Evolutionary conservation across 495 filamentous ascomycete genomes (phyloP), one percentile per base, ranked within the genome.

Genomic region (Aspergillus bridgeri): DNA sequence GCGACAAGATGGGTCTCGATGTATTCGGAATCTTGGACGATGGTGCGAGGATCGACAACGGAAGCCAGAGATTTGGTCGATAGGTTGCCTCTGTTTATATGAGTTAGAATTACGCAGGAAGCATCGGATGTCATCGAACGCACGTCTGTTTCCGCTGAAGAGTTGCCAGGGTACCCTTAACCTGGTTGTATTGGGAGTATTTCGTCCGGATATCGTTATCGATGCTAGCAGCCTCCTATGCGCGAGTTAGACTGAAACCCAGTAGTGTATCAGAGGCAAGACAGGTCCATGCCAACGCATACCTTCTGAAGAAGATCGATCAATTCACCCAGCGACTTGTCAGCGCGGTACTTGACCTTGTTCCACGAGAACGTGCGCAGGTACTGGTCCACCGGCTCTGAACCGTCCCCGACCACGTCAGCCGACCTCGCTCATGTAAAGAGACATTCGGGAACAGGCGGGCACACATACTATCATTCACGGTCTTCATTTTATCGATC

Each of bases 161-260:
- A 8, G 86, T 74, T 6, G 86, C 83, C 46, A 96, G 81, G 54
- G 82, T 89, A 58, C 87, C 88, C 79, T 96, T 96, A 67, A 89
- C 81, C 61, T 86, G 79, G 70, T 94, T 96, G 79, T 97, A 96
- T 72, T 96, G 90, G 69, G 81, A 86, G 79, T 91, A 92, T 74
- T 96, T 96, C 67, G 81, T 80, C 68, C 95, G 94, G 75, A 96
- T 90, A 69, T 97, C 93, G 68, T 89, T 96, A 76, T 97, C 94
- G 68, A 92, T 90, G 51, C 89, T 90, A 43, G 83, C 75, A 38
- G 92, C 81, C 73, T 96, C 92, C 90, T 95, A 58, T 38, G 23
- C 22, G 45, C 17, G 29, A 38, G 42, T 59, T 48, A 58, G 22
- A 25, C 43, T 21, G 7, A 54, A 45, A 17, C 45, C 21, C 51